Conservation (phyloP, 345 rosid genomes). For the Schrenkiella parvula region DNA sequence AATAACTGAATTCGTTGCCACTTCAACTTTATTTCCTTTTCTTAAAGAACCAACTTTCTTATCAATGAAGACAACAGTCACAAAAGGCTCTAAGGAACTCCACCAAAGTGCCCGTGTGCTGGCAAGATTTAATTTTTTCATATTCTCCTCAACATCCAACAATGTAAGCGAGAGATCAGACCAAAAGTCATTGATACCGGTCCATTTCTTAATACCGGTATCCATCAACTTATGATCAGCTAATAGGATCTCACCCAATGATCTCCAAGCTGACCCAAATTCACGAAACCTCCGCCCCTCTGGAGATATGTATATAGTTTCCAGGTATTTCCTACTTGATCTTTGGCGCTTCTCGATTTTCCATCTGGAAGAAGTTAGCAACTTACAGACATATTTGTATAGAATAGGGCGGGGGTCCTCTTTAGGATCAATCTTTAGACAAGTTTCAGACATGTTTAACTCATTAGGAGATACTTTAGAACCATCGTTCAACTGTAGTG, state of each 20-base stretch:
- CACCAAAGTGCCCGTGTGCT: slow-evolving; percentile 55
- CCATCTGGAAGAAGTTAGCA: slow-evolving; percentile 70
- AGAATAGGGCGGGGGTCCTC: slow-evolving; percentile 76
- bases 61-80: slow-evolving; percentile 61
- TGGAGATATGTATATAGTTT: slow-evolving; percentile 64
- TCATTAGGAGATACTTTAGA: slow-evolving; percentile 26
- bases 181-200: slow-evolving; percentile 58
- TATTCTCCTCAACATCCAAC: slow-evolving; percentile 51
- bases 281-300: slow-evolving; percentile 61
- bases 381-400: slow-evolving; percentile 43
- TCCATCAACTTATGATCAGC: slow-evolving; percentile 45
- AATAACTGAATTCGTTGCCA: slow-evolving; percentile 38
- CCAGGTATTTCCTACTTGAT: slow-evolving; percentile 48
- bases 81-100: slow-evolving; percentile 86
- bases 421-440: slow-evolving; percentile 41
- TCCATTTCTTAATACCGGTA: slow-evolving; percentile 56
- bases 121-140: slow-evolving; percentile 38
- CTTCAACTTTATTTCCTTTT: slow-evolving; percentile 68
- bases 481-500: slow-evolving; percentile 30
- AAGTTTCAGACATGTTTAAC: slow-evolving; percentile 31
- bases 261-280: slow-evolving; percentile 75
- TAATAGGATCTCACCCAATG: slow-evolving; percentile 49
- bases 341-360: slow-evolving; percentile 51
- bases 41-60: slow-evolving; percentile 73
- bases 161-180: slow-evolving; percentile 56